Conservation (phyloP, 1,284 basidiomycete species). For the Sanguinoderma infundibulare region DNA sequence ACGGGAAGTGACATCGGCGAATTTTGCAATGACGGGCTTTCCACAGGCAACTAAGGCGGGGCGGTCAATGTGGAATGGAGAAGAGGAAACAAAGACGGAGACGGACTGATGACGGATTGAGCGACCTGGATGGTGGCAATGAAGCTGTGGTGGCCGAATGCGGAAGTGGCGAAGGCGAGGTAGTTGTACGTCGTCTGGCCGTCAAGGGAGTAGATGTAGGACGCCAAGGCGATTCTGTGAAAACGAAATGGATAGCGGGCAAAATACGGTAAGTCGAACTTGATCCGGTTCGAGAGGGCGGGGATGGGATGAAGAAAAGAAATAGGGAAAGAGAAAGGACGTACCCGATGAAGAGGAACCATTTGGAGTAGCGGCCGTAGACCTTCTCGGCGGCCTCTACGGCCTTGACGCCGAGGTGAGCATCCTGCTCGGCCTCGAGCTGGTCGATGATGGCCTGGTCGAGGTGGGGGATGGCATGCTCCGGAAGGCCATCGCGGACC, state of each 20-base stretch:
- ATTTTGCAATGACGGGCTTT: constrained; percentile 83
- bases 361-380: constrained; percentile 57
- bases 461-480: constrained; percentile 19
- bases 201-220: constrained; percentile 81
- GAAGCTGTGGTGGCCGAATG: constrained; percentile 62
- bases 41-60: constrained; percentile 55
- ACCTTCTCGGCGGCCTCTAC: constrained; percentile 59
- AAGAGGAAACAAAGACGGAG: constrained; percentile 44
- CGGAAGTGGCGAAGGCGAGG: constrained; percentile 65
- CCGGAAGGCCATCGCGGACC: constrained; percentile 8
- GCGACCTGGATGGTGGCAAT: constrained; percentile 70
- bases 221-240: constrained; percentile 63
- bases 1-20: constrained; percentile 71
- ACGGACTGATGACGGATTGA: constrained; percentile 59
- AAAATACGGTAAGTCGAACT: not conserved
- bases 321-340: constrained; percentile 11
- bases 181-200: constrained; percentile 72
- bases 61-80: constrained; percentile 45
- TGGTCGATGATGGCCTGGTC: constrained; percentile 6
- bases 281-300: too few relatives aligned
- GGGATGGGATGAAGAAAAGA: not conserved
- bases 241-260: not conserved
- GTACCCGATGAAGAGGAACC: constrained; percentile 66
- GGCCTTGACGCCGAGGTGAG: constrained; percentile 52
- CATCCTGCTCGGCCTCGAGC: constrained; percentile 32